Conservation (phyloP, 495 filamentous ascomycete species). For the Penicillium taxi region DNA sequence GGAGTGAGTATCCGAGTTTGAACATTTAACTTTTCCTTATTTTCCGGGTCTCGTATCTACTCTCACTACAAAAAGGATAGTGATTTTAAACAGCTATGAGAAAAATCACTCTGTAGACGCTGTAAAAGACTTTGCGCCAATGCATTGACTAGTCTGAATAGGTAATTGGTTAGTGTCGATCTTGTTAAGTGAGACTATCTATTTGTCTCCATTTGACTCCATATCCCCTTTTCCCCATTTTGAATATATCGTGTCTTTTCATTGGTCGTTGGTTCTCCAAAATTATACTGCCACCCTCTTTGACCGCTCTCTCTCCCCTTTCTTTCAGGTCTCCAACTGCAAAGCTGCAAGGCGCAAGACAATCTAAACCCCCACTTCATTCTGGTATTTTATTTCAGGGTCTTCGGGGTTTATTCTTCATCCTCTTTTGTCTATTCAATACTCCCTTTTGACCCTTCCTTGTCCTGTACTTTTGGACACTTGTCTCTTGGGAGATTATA, state of each 20-base stretch:
- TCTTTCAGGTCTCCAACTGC: too few relatives aligned
- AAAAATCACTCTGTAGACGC: not conserved
- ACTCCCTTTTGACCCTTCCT: too few relatives aligned
- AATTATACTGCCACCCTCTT: conserved; percentile 11
- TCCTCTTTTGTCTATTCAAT: too few relatives aligned
- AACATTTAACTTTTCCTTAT: not conserved
- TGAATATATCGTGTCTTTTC: not conserved
- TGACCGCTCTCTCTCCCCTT: conserved; percentile 23
- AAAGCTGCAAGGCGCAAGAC: not conserved
- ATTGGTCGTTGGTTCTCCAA: conserved; percentile 24
- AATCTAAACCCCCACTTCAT: too few relatives aligned
- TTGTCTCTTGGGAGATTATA: conserved; percentile 13
- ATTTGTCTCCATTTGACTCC: too few relatives aligned
- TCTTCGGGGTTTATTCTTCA: too few relatives aligned
- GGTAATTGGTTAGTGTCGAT: conserved; percentile 2
- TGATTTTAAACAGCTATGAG: not conserved
- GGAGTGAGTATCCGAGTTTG: not conserved
- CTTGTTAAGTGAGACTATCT: too few relatives aligned
- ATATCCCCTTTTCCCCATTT: conserved; percentile 5
- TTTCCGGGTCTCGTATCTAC: not conserved
- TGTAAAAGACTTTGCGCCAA: not conserved
- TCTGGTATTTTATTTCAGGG: too few relatives aligned
- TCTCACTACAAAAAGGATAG: not conserved
- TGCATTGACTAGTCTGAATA: not conserved
- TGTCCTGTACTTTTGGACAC: not conserved